These are phyloP conservation scores for Aquilaria yunnanensis DNA, from an alignment of 345 rosid genomes.

Conservation along the genomic window DNA sequence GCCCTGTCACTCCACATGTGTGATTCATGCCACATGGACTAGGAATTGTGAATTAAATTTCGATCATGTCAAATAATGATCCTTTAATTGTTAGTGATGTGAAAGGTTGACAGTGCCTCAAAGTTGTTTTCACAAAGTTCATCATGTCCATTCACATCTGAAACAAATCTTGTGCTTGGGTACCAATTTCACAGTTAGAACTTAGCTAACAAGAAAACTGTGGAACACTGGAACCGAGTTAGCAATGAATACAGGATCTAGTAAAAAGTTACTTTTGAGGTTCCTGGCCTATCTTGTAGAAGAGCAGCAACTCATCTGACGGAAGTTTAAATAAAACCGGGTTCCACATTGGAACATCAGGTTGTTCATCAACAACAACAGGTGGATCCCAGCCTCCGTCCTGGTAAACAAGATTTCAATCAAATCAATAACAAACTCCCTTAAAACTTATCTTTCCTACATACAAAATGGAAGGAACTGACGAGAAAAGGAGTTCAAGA, in stretches of 20 bases:
- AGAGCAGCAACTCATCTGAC: conserved; percentile 69
- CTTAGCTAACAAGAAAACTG: not conserved
- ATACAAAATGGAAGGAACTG: not conserved
- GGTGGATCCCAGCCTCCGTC: conserved; percentile 67
- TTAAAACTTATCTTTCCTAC: not conserved
- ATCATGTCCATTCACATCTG: too few relatives aligned
- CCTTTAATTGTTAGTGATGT: too few relatives aligned
- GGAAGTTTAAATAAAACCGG: conserved; percentile 82
- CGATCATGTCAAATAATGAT: too few relatives aligned
- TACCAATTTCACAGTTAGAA: too few relatives aligned
- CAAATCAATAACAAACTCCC: not conserved
- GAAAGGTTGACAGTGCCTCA: too few relatives aligned
- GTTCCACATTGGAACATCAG: conserved; percentile 81
- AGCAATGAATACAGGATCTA: too few relatives aligned
- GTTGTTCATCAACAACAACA: conserved; percentile 51
- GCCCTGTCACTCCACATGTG: too few relatives aligned
- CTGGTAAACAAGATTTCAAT: conserved; percentile 27
- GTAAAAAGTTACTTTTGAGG: conserved; percentile 55
- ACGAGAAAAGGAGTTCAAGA: not conserved
- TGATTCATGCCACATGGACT: too few relatives aligned
- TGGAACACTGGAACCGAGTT: not conserved
- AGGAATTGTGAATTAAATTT: too few relatives aligned
- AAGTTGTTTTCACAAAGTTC: too few relatives aligned
- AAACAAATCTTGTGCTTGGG: too few relatives aligned
- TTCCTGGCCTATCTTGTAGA: conserved; percentile 85